phyloP scores from a whole-genome alignment of 2,329 filamentous ascomycete species.

The Aspergillus amoenus region DNA sequence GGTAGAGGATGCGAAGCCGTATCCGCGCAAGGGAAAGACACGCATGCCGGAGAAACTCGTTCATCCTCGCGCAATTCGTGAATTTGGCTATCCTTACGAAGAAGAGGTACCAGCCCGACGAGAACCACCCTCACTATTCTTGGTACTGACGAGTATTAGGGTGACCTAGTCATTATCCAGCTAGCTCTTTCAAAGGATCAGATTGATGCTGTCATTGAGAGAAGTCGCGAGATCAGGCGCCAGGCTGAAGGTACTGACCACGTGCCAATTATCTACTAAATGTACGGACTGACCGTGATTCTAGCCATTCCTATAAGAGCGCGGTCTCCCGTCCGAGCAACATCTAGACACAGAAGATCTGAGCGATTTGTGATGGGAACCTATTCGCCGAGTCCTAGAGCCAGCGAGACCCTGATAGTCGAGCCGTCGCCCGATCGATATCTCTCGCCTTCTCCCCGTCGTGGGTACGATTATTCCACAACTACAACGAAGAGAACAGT shows the following conservation, averaged over 20 bases:
- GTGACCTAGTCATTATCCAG: conserved; percentile 75
- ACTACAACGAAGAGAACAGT: conserved; percentile 26
- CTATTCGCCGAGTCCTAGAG: conserved; percentile 26
- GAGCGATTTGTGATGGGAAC: conserved; percentile 31
- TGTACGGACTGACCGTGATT: conserved; percentile 2
- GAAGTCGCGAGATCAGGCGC: conserved; percentile 64
- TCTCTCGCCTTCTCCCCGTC: conserved; percentile 25
- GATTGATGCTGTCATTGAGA: conserved; percentile 82
- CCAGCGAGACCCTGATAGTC: conserved; percentile 32
- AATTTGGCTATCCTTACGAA: conserved; percentile 81
- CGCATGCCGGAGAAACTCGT: conserved; percentile 80
- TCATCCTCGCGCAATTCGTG: conserved; percentile 75
- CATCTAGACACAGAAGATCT: conserved; percentile 20
- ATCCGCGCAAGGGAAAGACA: conserved; percentile 84
- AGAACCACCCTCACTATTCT: background rate
- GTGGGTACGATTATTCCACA: conserved; percentile 28
- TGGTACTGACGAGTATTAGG: conserved; percentile 49
- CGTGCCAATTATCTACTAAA: conserved; percentile 1
- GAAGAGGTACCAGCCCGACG: conserved; percentile 66
- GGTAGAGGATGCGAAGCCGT: conserved; percentile 44
- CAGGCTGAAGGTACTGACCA: conserved; percentile 32
- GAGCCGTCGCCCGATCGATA: conserved; percentile 31
- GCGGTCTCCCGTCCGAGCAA: conserved; percentile 25
- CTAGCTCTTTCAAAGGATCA: conserved; percentile 85
- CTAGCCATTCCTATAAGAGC: conserved; percentile 25